phyloP scores from a whole-genome alignment of 208 protist genomes.

The Trypanosoma rangeli region DNA sequence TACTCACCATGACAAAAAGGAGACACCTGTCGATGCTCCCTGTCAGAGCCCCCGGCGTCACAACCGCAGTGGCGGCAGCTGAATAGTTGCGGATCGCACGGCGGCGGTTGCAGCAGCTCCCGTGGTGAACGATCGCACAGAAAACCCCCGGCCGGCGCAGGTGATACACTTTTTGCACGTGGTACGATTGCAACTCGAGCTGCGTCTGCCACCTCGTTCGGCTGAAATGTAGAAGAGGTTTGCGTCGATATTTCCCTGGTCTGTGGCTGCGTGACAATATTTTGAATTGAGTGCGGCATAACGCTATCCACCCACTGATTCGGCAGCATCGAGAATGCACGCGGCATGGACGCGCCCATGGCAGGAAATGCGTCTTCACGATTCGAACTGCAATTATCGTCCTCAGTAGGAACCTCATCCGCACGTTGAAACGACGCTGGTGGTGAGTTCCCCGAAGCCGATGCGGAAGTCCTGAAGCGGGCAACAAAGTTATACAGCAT shows the following conservation, averaged over 20 bases:
- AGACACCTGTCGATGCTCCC: not conserved
- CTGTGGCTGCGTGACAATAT: not conserved
- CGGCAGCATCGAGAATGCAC: slow-evolving; percentile 18
- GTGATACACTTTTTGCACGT: not conserved
- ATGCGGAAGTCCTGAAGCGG: slow-evolving; percentile 34
- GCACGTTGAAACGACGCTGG: slow-evolving; percentile 12
- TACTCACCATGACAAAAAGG: not conserved
- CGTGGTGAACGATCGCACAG: slow-evolving; percentile 8
- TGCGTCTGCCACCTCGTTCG: not conserved
- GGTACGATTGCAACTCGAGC: not conserved
- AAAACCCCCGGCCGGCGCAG: not conserved
- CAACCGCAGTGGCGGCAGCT: not conserved
- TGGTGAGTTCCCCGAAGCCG: slow-evolving; percentile 47
- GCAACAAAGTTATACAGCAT: slow-evolving; percentile 55
- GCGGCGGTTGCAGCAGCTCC: slow-evolving; percentile 3
- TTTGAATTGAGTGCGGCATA: slow-evolving; percentile 25
- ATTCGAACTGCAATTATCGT: slow-evolving; percentile 45
- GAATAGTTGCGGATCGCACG: not conserved
- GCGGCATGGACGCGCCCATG: slow-evolving; percentile 11
- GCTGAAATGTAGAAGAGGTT: not conserved
- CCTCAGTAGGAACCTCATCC: slow-evolving; percentile 2
- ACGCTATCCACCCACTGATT: slow-evolving; percentile 11
- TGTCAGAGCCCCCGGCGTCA: not conserved
- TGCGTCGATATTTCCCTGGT: slow-evolving; percentile 7
- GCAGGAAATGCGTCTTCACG: slow-evolving; percentile 25